Base-by-base conservation (phyloP, 2,329 filamentous ascomycete species). In the Ampelomyces quisqualis region DNA sequence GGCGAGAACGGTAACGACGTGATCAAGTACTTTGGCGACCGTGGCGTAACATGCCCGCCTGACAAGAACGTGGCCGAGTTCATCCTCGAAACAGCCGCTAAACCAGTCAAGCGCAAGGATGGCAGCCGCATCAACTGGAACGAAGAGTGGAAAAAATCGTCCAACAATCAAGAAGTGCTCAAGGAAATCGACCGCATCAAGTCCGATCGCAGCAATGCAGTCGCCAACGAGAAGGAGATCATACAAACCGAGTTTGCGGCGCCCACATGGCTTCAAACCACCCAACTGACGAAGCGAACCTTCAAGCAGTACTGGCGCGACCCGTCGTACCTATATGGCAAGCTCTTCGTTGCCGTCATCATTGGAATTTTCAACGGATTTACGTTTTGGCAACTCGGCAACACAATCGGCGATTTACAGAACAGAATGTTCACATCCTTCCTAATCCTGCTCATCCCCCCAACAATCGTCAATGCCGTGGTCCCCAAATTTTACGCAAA, bases 401-500 rank as follows among this genome's bases (percentile, higher is more conserved):
- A 82, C 63, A 77, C 74, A 0, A 73, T 86, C 33, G 75, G 78
- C 10, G 84, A 86, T 55, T 82, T 90, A 76, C 85, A 90, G 60
- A 82, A 87, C 68, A 79, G 85, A 54, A 84, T 90, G 78, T 90
- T 91, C 73, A 85, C 85, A 0, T 68, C 72, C 37, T 88, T 86
- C 67, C 55, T 87, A 24, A 74, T 75, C 48, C 43, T 76, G 20
- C 65, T 73, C 27, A 67, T 89, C 37, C 83, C 85, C 0, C 82
- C 85, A 0, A 84, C 84, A 17, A 74, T 90, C 35, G 77, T 90
- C 60, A 90, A 90, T 64, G 78, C 75, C 7, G 26, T 88, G 2
- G 77, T 90, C 1, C 84, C 86, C n/a, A 88, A 87, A 53, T 90
- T 90, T 74, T 87, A 83, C 66, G 73, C 77, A 53, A 87, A 88